Evolutionary conservation across 176 grass and related monocot species (phyloP).

Genomic region (Aegilops umbellulata): DNA sequence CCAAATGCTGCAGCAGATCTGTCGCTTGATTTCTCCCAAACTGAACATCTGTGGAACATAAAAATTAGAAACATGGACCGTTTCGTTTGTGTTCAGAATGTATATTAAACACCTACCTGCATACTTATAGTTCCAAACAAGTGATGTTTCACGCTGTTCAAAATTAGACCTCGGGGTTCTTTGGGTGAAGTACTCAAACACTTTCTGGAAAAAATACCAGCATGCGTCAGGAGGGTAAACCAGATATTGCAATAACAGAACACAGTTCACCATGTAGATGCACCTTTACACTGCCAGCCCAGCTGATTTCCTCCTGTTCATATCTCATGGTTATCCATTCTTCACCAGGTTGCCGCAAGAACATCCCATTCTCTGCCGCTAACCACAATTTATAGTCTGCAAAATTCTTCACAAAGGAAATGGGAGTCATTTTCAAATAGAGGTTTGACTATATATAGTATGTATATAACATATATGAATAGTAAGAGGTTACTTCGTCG

Average conservation of each 20-base stretch:
- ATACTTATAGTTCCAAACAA: conserved; percentile 96
- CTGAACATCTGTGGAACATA: conserved; percentile 57
- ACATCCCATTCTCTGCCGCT: conserved; percentile 94
- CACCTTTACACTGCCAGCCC: conserved; percentile 92
- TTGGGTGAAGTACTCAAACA: conserved; percentile 86
- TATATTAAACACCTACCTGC: conserved; percentile 44
- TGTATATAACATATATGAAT: neutral
- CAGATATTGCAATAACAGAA: neutral
- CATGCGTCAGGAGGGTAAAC: conserved; percentile 15
- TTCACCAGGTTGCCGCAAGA: conserved; percentile 57
- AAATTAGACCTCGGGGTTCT: conserved; percentile 87
- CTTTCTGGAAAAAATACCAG: conserved; percentile 57
- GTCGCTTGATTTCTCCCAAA: conserved; percentile 83
- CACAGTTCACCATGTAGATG: neutral
- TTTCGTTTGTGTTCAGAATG: neutral
- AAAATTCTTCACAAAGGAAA: conserved; percentile 53
- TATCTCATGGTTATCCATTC: conserved; percentile 77
- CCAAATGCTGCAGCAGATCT: conserved; percentile 85
- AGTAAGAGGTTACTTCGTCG: conserved; percentile 60
- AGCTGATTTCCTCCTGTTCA: conserved; percentile 86
- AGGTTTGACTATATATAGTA: neutral
- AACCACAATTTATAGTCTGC: conserved; percentile 89
- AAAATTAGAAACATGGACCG: neutral
- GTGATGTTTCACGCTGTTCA: conserved; percentile 77
- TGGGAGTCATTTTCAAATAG: neutral